phyloP scores from a whole-genome alignment of 345 rosid genomes.

The Hibiscus mutabilis region DNA sequence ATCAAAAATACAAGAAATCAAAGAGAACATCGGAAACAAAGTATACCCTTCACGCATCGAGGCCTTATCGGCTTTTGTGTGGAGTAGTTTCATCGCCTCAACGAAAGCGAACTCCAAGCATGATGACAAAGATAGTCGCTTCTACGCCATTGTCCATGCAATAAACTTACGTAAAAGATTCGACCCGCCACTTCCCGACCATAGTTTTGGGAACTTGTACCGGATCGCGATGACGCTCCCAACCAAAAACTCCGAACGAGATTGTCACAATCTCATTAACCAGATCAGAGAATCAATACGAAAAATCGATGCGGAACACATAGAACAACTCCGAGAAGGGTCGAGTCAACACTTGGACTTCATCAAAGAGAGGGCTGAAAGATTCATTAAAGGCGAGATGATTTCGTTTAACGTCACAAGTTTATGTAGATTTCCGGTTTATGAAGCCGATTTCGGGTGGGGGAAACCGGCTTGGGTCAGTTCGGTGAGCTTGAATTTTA shows the following conservation, averaged over 20 bases:
- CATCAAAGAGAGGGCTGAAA: neutral
- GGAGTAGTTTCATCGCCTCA: constrained; percentile 19
- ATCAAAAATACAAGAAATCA: neutral
- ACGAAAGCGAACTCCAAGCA: neutral
- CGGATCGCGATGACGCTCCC: neutral
- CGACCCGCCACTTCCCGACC: neutral
- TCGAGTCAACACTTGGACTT: neutral
- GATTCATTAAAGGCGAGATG: neutral
- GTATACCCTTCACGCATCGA: constrained; percentile 13
- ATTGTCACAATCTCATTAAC: neutral
- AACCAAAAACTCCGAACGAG: neutral
- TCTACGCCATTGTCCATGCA: neutral
- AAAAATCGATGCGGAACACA: neutral
- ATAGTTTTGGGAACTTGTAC: neutral
- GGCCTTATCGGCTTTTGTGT: constrained; percentile 33
- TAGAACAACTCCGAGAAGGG: neutral
- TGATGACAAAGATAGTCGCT: neutral
- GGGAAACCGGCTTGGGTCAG: neutral
- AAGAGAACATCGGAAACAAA: neutral
- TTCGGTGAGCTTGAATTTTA: neutral
- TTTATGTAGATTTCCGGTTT: neutral
- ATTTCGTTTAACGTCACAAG: neutral
- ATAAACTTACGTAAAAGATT: neutral
- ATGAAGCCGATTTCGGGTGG: no score
- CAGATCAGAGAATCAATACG: neutral